phyloP scores from a whole-genome alignment of 2,329 filamentous ascomycete genomes.

The Verticillium albo-atrum region DNA sequence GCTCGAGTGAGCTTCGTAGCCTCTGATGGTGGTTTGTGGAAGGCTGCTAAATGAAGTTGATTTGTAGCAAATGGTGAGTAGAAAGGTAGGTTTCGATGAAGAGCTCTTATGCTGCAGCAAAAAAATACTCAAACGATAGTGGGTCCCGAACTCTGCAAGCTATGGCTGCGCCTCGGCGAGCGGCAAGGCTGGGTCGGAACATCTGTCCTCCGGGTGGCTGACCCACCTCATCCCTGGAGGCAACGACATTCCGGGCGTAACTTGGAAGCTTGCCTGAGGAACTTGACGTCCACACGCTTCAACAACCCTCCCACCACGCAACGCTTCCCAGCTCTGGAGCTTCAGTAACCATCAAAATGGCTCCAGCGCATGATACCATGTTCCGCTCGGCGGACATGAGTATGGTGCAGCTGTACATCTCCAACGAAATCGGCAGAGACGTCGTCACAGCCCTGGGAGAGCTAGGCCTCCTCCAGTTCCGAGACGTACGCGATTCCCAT shows the following conservation, averaged over 20 bases:
- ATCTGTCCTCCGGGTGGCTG: background rate
- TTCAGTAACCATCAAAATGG: slow-evolving; percentile 42
- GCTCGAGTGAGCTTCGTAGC: background rate
- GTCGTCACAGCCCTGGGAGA: slow-evolving; percentile 95
- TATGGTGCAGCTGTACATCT: slow-evolving; percentile 99
- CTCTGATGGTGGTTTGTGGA: background rate
- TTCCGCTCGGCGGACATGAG: slow-evolving; percentile 99
- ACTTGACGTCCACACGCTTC: slow-evolving; percentile 11
- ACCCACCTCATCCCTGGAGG: slow-evolving; percentile 6
- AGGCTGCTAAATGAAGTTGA: background rate
- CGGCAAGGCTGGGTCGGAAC: background rate
- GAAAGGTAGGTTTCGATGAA: background rate
- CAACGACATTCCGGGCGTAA: slow-evolving; percentile 13
- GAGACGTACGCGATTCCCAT: slow-evolving; percentile 67
- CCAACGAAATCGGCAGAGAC: slow-evolving; percentile 97
- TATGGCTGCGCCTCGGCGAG: background rate
- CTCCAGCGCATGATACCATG: slow-evolving; percentile 77
- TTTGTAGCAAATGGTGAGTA: background rate
- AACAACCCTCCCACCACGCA: slow-evolving; percentile 1
- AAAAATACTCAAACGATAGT: background rate
- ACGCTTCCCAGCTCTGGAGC: slow-evolving; percentile 12
- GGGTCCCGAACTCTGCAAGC: background rate
- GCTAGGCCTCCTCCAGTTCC: slow-evolving; percentile 92
- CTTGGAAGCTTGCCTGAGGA: slow-evolving; percentile 11
- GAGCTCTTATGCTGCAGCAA: background rate